A percentile compares a stretch with the other conserved stretches of the same genome.
phyloP scores from a whole-genome alignment of 2,329 filamentous ascomycete genomes.

The Emergomyces pasteurianus region DNA sequence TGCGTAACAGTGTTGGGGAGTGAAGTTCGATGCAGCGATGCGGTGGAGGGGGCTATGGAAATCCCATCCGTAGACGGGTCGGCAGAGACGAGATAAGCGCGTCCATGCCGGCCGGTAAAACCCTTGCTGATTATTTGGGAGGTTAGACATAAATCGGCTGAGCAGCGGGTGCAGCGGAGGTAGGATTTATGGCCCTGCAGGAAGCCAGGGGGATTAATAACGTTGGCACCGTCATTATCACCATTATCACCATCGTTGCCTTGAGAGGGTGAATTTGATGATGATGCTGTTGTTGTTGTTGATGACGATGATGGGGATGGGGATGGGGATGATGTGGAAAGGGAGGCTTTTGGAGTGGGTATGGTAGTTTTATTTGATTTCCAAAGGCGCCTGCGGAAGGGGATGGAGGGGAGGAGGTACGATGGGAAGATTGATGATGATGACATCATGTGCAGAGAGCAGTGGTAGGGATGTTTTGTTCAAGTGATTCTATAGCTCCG shows the following conservation, averaged over 20 bases:
- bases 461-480: background rate
- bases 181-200: conserved; percentile 40
- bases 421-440: conserved; percentile 34
- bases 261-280: background rate
- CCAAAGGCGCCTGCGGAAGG: conserved; percentile 30
- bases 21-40: conserved; percentile 20
- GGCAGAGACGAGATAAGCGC: conserved; percentile 50
- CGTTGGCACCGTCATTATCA: background rate
- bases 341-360: background rate
- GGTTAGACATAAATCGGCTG: conserved; percentile 46
- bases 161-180: conserved; percentile 48
- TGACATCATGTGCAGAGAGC: background rate
- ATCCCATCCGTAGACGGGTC: conserved; percentile 22
- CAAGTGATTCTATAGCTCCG: background rate
- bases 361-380: conserved; percentile 6
- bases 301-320: background rate
- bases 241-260: background rate
- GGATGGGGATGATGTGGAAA: background rate
- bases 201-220: conserved; percentile 16
- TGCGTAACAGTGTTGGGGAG: conserved; percentile 49
- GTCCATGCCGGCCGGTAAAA: conserved; percentile 53
- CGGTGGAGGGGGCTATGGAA: conserved; percentile 17
- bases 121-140: conserved; percentile 52
- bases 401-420: conserved; percentile 38
- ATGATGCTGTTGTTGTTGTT: no score